Percentiles rank a stretch among this genome's conserved stretches.
These are phyloP conservation scores for Sinapis alba DNA, from an alignment of 441 rosid species.

Conservation along the genomic window DNA sequence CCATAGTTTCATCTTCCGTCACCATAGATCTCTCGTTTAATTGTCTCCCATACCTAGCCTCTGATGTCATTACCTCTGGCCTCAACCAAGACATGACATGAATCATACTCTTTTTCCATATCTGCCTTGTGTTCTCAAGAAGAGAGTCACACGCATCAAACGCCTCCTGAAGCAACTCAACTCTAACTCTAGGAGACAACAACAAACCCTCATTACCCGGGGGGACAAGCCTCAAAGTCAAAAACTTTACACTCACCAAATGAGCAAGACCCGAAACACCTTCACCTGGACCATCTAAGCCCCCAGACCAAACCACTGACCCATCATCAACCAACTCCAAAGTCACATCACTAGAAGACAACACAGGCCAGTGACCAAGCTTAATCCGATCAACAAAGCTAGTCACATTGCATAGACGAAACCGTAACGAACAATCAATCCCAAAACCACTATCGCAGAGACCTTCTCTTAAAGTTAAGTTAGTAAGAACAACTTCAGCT, in stretches of 20 bases:
- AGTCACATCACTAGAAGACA: conserved; percentile 59
- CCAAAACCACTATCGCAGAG: conserved; percentile 42
- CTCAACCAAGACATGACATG: conserved; percentile 93
- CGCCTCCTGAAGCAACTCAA: conserved; percentile 72
- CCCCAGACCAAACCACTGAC: conserved; percentile 62
- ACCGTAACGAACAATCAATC: conserved; percentile 60
- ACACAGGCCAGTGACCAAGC: conserved; percentile 89
- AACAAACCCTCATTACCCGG: conserved; percentile 47
- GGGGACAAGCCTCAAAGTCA: conserved; percentile 69
- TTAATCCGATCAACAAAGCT: conserved; percentile 66
- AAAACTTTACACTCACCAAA: neutral
- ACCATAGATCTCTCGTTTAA: conserved; percentile 35
- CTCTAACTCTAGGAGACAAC: conserved; percentile 67
- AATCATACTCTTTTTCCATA: conserved; percentile 91
- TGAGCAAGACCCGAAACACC: neutral
- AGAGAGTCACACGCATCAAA: conserved; percentile 83
- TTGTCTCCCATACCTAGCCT: conserved; percentile 63
- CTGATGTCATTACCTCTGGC: conserved; percentile 89
- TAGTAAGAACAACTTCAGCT: conserved; percentile 75
- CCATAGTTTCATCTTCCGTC: conserved; percentile 40
- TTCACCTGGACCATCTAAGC: conserved; percentile 74
- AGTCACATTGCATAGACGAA: conserved; percentile 51
- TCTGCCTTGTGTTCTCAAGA: conserved; percentile 65
- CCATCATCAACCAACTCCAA: conserved; percentile 32
- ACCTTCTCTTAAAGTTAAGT: conserved; percentile 49